A percentile compares a stretch with the other conserved stretches of the same genome.
These are phyloP conservation scores for Tulasnella sp. DNA, from an alignment of 768 basidiomycete species.

Conservation along the genomic window DNA sequence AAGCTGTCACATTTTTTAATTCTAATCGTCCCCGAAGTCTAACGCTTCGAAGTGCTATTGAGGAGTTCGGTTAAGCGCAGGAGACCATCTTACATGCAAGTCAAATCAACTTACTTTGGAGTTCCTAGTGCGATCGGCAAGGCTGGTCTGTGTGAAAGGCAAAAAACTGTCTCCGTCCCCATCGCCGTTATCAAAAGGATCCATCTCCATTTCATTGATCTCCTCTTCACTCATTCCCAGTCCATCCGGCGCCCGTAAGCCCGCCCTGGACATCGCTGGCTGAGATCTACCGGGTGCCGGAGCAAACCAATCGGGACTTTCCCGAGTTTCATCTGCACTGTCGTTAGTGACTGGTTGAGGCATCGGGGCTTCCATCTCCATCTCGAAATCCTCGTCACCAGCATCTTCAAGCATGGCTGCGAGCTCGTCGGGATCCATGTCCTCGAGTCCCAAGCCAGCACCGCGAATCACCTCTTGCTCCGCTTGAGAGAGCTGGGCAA, in stretches of 20 bases:
- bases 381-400: constrained; percentile 50
- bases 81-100: not conserved
- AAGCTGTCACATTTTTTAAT: not conserved
- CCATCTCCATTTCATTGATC: constrained; percentile 4
- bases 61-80: not conserved
- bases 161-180: constrained; percentile 1
- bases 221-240: constrained; percentile 5
- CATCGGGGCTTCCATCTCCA: constrained; percentile 16
- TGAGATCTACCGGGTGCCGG: too few relatives aligned
- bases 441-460: constrained; percentile 52
- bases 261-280: too few relatives aligned
- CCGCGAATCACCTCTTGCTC: constrained; percentile 42
- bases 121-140: not conserved
- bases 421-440: constrained; percentile 53
- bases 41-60: constrained; percentile 4
- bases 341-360: not conserved
- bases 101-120: not conserved
- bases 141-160: constrained; percentile 3
- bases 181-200: not conserved
- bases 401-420: constrained; percentile 35
- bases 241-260: not conserved
- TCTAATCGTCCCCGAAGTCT: constrained; percentile 6
- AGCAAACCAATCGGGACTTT: not conserved
- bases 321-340: not conserved
- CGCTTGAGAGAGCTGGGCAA: constrained; percentile 42